phyloP scores from a whole-genome alignment of 768 basidiomycete genomes.

The Chlorophyllum brunneum region DNA sequence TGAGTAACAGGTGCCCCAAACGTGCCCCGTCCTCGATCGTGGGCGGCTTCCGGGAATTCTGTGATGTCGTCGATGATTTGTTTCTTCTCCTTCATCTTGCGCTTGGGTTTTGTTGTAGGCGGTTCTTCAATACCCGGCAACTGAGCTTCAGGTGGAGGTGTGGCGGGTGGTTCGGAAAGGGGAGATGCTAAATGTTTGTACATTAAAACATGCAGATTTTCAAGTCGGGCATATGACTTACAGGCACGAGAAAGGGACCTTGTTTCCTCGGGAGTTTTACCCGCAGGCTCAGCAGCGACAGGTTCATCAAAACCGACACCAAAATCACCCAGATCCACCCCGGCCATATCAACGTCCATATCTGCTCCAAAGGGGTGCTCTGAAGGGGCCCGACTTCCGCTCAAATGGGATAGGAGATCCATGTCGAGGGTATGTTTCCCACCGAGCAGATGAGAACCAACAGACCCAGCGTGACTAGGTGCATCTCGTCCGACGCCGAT shows the following conservation, averaged over 20 bases:
- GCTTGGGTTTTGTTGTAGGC: conserved; percentile 23
- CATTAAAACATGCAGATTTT: background rate
- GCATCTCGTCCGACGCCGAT: conserved; percentile 80
- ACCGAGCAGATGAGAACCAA: conserved; percentile 60
- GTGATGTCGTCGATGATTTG: conserved; percentile 90
- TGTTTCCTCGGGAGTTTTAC: conserved; percentile 56
- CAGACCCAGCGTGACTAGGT: conserved; percentile 46
- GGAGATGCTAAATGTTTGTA: conserved; percentile 57
- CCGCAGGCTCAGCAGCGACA: conserved; percentile 35
- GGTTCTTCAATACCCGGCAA: conserved; percentile 42
- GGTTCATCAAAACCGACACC: conserved; percentile 67
- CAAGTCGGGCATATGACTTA: conserved; percentile 30
- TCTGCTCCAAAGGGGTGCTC: conserved; percentile 63
- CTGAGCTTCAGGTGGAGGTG: conserved; percentile 65
- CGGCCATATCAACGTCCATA: conserved; percentile 45
- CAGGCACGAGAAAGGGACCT: conserved; percentile 66
- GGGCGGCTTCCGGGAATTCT: conserved; percentile 69
- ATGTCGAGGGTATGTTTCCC: conserved; percentile 47
- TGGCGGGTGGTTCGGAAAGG: conserved; percentile 68
- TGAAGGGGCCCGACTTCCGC: conserved; percentile 59
- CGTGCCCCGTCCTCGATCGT: conserved; percentile 53
- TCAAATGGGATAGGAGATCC: conserved; percentile 57
- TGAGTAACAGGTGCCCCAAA: conserved; percentile 52
- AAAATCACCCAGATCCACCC: conserved; percentile 59
- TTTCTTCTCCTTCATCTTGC: conserved; percentile 68